Percentiles rank a stretch among this genome's conserved stretches.
Evolutionary conservation across 768 basidiomycete species (phyloP).

Genomic region (Auriscalpium vulgare): DNA sequence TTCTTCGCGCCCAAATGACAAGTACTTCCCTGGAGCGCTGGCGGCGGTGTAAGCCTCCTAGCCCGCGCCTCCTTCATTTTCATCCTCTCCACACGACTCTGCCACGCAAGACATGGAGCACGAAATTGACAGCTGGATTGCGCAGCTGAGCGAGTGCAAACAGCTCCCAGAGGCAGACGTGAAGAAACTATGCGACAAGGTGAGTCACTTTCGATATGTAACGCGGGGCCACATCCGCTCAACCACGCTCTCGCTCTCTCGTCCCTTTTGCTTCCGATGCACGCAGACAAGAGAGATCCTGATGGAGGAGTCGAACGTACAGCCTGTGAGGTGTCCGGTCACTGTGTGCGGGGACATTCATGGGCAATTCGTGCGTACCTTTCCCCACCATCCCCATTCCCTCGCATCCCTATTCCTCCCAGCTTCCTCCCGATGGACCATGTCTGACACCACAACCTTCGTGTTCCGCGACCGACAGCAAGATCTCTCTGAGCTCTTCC

Average conservation of each 20-base stretch:
- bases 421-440: constrained; percentile 1
- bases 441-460: constrained; percentile 8
- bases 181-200: constrained; percentile 98
- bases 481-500: constrained; percentile 97
- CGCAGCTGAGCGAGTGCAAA: constrained; percentile 94
- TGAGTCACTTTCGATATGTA: constrained; percentile 35
- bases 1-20: no score
- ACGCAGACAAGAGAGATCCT: constrained; percentile 90
- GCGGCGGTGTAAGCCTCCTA: no score
- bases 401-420: background rate
- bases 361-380: constrained; percentile 97
- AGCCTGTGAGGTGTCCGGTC: constrained; percentile 96
- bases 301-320: constrained; percentile 99
- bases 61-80: no score
- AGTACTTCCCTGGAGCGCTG: no score
- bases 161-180: constrained; percentile 93
- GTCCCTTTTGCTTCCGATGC: background rate
- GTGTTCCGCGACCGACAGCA: constrained; percentile 51
- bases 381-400: no score
- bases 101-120: constrained; percentile 33
- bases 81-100: no score
- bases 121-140: constrained; percentile 96
- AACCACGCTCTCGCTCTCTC: constrained; percentile 2
- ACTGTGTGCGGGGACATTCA: constrained; percentile 99
- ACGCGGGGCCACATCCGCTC: constrained; percentile 17